These are phyloP conservation scores for Colletotrichum chlorophyti DNA, from an alignment of 2,329 filamentous ascomycete genomes.

Conservation along the genomic window DNA sequence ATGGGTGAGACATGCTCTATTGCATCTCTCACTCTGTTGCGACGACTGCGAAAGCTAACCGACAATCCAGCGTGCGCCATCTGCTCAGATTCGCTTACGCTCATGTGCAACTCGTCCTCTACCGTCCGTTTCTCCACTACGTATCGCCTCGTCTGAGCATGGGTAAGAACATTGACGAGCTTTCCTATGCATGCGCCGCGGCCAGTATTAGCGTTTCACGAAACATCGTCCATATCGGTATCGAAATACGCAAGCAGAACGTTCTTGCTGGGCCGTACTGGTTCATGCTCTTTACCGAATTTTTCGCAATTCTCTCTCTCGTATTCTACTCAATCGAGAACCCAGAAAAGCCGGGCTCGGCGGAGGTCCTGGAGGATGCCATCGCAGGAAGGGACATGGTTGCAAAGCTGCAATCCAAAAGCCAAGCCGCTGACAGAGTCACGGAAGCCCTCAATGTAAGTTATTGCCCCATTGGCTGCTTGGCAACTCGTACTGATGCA, in stretches of 20 bases:
- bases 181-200: slow-evolving; percentile 77
- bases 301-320: slow-evolving; percentile 80
- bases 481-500: not conserved
- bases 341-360: slow-evolving; percentile 73
- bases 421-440: slow-evolving; percentile 88
- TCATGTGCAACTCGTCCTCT: slow-evolving; percentile 83
- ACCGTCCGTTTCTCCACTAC: slow-evolving; percentile 84
- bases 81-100: slow-evolving; percentile 81
- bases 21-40: too few relatives aligned
- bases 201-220: slow-evolving; percentile 67
- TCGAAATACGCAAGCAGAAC: slow-evolving; percentile 77
- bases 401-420: slow-evolving; percentile 78
- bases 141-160: slow-evolving; percentile 69
- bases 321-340: slow-evolving; percentile 85
- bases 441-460: slow-evolving; percentile 78
- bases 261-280: slow-evolving; percentile 83
- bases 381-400: slow-evolving; percentile 85
- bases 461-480: slow-evolving; percentile 18
- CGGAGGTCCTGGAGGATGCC: slow-evolving; percentile 86
- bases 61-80: slow-evolving; percentile 67
- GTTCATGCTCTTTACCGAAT: slow-evolving; percentile 86
- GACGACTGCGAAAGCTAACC: not conserved
- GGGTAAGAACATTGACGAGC: slow-evolving; percentile 70
- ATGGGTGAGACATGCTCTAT: not conserved
- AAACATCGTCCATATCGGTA: slow-evolving; percentile 81